A percentile compares a stretch with the other conserved stretches of the same genome.
These are phyloP conservation scores for Meripilus lineatus DNA, from an alignment of 1,284 basidiomycete species.

Conservation along the genomic window DNA sequence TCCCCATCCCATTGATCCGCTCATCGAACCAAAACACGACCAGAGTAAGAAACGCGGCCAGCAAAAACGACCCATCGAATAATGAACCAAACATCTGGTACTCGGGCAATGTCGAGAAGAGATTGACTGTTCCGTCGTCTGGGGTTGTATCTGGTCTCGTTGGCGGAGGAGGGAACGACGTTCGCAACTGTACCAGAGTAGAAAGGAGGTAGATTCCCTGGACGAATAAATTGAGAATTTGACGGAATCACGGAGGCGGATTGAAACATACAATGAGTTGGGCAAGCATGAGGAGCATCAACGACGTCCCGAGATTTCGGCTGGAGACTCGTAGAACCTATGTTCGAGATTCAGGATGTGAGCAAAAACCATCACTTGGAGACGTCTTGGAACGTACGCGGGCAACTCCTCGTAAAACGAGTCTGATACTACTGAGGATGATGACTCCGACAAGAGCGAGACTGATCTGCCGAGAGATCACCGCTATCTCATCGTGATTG, in stretches of 20 bases:
- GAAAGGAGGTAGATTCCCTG: conserved; percentile 76
- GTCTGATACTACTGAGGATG: conserved; percentile 63
- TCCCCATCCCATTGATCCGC: conserved; percentile 18
- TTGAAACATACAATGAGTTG: conserved; percentile 64
- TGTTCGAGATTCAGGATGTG: background rate
- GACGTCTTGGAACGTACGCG: conserved; percentile 37
- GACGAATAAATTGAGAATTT: background rate
- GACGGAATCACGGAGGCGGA: background rate
- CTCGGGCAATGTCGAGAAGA: conserved; percentile 70
- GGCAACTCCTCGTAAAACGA: conserved; percentile 62
- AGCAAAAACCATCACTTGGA: background rate
- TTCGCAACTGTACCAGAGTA: conserved; percentile 72
- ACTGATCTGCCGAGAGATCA: conserved; percentile 62
- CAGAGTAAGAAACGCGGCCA: conserved; percentile 44
- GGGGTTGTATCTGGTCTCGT: conserved; percentile 18
- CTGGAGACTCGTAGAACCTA: conserved; percentile 63
- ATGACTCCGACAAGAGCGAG: conserved; percentile 67
- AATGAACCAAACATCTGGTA: conserved; percentile 69
- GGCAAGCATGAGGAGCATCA: conserved; percentile 69
- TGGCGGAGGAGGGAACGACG: conserved; percentile 61
- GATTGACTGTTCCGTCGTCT: conserved; percentile 34
- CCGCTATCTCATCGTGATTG: conserved; percentile 35
- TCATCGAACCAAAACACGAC: conserved; percentile 45
- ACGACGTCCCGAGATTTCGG: conserved; percentile 59
- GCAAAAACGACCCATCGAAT: conserved; percentile 67